These are phyloP conservation scores for Gastrodia elata DNA, from an alignment of 106 monocot genomes.

Conservation along the genomic window DNA sequence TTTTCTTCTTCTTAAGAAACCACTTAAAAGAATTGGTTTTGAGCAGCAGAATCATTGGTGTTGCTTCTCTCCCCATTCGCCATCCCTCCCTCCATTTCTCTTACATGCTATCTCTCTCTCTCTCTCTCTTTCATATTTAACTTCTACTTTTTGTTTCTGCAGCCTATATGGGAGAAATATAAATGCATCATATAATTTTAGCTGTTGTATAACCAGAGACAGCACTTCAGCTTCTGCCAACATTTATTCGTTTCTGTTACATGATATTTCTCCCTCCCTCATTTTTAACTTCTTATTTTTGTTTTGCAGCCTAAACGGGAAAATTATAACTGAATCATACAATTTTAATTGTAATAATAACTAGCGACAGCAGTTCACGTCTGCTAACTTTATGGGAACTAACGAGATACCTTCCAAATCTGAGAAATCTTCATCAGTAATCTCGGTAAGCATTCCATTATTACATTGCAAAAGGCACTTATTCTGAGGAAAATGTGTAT, in stretches of 20 bases:
- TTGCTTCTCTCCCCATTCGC: too few relatives aligned
- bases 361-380: too few relatives aligned
- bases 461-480: neutral
- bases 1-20: too few relatives aligned
- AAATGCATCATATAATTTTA: neutral
- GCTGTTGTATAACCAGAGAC: neutral
- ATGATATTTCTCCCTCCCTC: too few relatives aligned
- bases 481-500: neutral
- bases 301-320: too few relatives aligned
- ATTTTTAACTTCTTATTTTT: too few relatives aligned
- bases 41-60: too few relatives aligned
- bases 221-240: neutral
- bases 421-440: neutral
- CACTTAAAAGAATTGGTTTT: too few relatives aligned
- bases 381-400: constrained; percentile 3
- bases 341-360: too few relatives aligned
- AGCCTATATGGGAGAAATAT: neutral
- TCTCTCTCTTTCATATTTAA: neutral
- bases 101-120: neutral
- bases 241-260: too few relatives aligned
- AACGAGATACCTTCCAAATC: constrained; percentile 6
- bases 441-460: neutral
- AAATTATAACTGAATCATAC: too few relatives aligned
- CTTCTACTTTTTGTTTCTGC: neutral
- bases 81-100: neutral